These are phyloP conservation scores for Fonsecaea multimorphosa DNA, from an alignment of 2,329 filamentous ascomycete species.

Conservation along the genomic window DNA sequence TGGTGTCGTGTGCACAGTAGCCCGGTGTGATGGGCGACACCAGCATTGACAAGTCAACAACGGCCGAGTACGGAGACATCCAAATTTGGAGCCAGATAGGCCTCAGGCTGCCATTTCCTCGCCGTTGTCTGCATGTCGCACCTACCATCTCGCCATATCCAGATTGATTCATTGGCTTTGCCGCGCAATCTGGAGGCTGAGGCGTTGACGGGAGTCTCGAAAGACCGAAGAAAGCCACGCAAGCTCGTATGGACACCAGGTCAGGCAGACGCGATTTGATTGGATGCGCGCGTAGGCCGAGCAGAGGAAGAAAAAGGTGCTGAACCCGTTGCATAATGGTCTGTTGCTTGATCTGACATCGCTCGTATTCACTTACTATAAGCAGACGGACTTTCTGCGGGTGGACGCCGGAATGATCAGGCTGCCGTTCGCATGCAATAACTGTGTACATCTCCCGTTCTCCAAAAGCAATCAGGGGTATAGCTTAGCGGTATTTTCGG, in stretches of 20 bases:
- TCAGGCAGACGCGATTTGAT: constrained; percentile 11
- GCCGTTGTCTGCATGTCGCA: neutral
- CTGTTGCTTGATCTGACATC: constrained; percentile 10
- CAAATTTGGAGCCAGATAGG: neutral
- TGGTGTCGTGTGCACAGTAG: neutral
- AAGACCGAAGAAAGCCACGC: constrained; percentile 11
- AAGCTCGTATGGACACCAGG: neutral
- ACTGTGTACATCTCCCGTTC: neutral
- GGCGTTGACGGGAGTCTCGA: neutral
- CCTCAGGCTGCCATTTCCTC: neutral
- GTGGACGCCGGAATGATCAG: neutral
- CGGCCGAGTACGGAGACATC: neutral
- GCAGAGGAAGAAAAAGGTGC: neutral
- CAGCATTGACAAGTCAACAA: neutral
- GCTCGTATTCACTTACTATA: constrained; percentile 6
- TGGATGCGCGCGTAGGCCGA: neutral
- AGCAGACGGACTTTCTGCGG: constrained; percentile 4
- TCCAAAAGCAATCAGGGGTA: no score
- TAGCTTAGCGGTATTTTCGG: neutral
- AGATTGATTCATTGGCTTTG: neutral
- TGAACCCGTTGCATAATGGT: neutral
- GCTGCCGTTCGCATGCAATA: neutral
- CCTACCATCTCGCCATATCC: neutral
- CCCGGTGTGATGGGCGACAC: neutral
- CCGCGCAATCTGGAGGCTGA: constrained; percentile 10